These are phyloP conservation scores for Alternaria angustiovoidea DNA, from an alignment of 2,329 filamentous ascomycete species.

Conservation along the genomic window DNA sequence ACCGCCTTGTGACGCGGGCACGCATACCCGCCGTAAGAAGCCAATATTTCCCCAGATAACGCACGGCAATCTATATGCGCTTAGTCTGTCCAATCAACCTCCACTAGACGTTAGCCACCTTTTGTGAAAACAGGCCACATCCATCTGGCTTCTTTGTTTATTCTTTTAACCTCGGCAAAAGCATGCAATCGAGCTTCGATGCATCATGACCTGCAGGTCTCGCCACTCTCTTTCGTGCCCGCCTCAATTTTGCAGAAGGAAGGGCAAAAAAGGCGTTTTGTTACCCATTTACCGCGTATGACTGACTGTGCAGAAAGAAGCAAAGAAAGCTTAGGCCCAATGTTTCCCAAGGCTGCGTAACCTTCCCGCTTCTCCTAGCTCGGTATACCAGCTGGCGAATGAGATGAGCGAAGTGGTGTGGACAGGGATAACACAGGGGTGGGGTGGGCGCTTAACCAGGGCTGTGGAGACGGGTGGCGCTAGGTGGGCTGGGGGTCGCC, in stretches of 20 bases:
- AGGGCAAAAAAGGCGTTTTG: neutral
- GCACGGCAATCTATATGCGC: constrained; percentile 12
- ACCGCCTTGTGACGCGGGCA: constrained; percentile 5
- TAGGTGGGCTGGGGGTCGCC: constrained; percentile 6
- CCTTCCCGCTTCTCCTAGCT: constrained; percentile 30
- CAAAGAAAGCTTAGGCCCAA: constrained; percentile 5
- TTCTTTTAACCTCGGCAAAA: neutral
- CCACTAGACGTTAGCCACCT: neutral
- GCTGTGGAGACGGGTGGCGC: constrained; percentile 18
- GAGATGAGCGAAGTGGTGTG: constrained; percentile 2
- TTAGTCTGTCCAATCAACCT: constrained; percentile 5
- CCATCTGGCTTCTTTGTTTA: neutral
- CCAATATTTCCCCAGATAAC: constrained; percentile 13
- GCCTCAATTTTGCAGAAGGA: neutral
- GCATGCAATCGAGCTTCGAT: neutral
- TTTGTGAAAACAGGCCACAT: neutral
- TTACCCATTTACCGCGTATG: neutral
- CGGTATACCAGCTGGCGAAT: constrained; percentile 25
- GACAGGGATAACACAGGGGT: constrained; percentile 20
- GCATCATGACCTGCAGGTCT: neutral
- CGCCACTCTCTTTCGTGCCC: neutral
- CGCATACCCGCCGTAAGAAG: constrained; percentile 3
- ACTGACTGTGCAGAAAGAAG: neutral
- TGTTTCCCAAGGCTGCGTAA: constrained; percentile 30
- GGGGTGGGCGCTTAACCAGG: constrained; percentile 25